Base-by-base conservation (phyloP, 2,329 filamentous ascomycete species). In the Fusarium sp. region DNA sequence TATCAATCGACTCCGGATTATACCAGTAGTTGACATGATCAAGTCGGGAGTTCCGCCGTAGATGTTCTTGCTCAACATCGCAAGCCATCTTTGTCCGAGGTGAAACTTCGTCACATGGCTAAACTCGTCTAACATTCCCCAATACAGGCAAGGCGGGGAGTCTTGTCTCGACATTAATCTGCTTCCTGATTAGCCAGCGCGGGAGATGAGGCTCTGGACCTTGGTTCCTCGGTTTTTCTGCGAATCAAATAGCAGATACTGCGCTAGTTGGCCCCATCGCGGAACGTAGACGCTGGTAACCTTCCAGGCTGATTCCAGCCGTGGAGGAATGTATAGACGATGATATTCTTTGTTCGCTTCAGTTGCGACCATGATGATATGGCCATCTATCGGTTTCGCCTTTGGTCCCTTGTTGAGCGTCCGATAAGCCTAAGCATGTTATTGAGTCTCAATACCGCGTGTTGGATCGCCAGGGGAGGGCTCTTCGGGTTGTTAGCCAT, bases 101-200 rank as follows among this genome's bases (percentile, higher is more conserved):
- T 67, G 65, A 69, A 61, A 76, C 71, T 71, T 63, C 60, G 64
- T 77, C 77, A 75, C 76, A 77, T 75, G 76, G 77, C 67, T 45
- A 54, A 54, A 35, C 65, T 78, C 77, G 77, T 78, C 54, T 78
- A 78, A 78, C 68, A 78, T 78, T 72, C 69, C 77, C 77, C 47
- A 27, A 75, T 77, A 36, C 52, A 75, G 77, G 54, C 69, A 78
- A 73, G 72, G 63, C 65, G 64, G 58, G 66, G 40, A 71, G 61
- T 63, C 58, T 38, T 59, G 62, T 74, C 66, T 76, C 54, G 70
- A 68, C 50, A 42, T 76, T 74, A 74, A 70, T 69, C 74, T 68
- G 40, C 45, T 75, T 76, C 67, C 25, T 63, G 66, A 70, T 68
- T 78, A 75, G 77, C 45, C 42, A 36, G 20, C 25, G 54, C 60